phyloP scores from a whole-genome alignment of 345 rosid genomes.

The Syzygium aqueum region DNA sequence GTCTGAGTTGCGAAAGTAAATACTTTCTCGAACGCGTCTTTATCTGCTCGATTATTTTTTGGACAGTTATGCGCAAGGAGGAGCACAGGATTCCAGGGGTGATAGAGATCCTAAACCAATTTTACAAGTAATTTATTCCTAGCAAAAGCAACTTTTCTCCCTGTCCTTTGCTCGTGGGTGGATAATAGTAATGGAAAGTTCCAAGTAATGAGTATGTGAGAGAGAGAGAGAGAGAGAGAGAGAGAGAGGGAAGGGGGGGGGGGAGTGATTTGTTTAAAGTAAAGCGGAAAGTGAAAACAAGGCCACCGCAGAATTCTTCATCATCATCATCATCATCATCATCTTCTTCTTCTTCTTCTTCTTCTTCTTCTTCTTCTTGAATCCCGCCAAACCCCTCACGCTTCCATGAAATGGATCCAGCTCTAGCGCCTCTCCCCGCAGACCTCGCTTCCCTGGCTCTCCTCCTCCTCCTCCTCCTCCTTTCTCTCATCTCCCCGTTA shows the following conservation, averaged over 20 bases:
- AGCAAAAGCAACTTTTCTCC: background rate
- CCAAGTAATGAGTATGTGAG: background rate
- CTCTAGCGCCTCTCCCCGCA: background rate
- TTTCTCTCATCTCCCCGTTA: background rate
- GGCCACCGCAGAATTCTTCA: background rate
- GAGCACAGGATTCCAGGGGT: too few species aligned
- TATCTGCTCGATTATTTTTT: background rate
- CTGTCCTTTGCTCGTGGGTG: background rate
- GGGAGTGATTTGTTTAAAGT: background rate
- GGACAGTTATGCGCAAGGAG: background rate
- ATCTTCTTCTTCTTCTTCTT: background rate
- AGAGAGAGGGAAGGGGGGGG: accelerated
- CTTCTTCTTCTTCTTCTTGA: background rate
- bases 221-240: background rate
- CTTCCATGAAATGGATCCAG: background rate
- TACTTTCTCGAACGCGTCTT: background rate
- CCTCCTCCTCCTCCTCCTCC: background rate
- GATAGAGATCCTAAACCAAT: background rate
- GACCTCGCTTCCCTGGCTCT: background rate
- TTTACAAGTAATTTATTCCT: background rate
- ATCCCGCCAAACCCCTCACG: background rate
- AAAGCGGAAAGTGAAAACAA: background rate
- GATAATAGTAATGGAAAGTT: background rate
- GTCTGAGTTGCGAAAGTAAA: background rate
- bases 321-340: background rate